Evolutionary conservation across 371 early-diverging fungal species (phyloP).

Genomic region (Dichotomocladium elegans): DNA sequence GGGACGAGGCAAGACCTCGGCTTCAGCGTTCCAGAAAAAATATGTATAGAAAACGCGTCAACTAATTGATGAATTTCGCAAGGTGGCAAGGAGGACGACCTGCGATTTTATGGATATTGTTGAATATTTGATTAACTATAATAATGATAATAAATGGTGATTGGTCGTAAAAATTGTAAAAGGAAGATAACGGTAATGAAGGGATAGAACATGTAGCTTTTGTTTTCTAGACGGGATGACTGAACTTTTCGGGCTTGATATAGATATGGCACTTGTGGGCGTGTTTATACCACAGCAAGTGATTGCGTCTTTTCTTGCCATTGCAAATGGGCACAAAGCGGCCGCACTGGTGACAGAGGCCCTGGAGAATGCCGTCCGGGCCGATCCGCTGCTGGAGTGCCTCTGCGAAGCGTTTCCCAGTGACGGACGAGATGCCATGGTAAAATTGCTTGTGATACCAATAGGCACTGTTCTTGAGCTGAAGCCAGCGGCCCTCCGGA

Average conservation of each 20-base stretch:
- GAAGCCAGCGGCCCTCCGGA: constrained; percentile 76
- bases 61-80: background rate
- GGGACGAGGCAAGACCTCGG: constrained; percentile 93
- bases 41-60: constrained; percentile 23
- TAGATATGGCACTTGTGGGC: constrained; percentile 62
- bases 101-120: background rate
- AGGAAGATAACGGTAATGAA: too few species aligned
- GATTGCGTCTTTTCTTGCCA: constrained; percentile 59
- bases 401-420: constrained; percentile 67
- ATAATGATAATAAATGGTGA: too few species aligned
- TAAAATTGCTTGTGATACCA: constrained; percentile 89
- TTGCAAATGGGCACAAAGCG: constrained; percentile 73
- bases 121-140: too few species aligned
- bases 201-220: too few species aligned
- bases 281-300: constrained; percentile 81
- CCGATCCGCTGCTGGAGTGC: constrained; percentile 60
- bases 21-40: constrained; percentile 42
- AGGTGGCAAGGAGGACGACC: background rate
- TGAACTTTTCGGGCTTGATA: constrained; percentile 25
- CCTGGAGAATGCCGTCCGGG: constrained; percentile 59
- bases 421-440: constrained; percentile 79
- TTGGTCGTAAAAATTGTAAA: too few species aligned
- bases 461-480: constrained; percentile 89
- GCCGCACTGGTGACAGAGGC: constrained; percentile 76
- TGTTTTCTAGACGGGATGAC: background rate